Evolutionary conservation across 345 rosid genomes (phyloP), one percentile per base, ranked within the genome.

Genomic region (Bruguiera sexangula): DNA sequence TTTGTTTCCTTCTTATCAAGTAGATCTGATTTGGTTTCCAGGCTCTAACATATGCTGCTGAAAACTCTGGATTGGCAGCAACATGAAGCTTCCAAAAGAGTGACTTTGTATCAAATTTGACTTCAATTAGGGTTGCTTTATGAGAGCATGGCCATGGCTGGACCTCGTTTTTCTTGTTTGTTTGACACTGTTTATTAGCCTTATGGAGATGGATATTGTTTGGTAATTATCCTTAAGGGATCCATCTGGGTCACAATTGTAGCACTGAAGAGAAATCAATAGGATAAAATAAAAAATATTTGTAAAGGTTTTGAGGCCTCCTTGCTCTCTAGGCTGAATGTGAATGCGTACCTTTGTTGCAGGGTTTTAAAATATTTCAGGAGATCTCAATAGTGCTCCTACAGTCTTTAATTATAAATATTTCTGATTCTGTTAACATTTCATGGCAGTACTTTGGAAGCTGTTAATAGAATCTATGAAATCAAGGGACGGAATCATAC

Each of bases 401-500:
- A 39, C 31, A 26, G 24, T 13, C 11, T 62, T 64, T 55, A 37
- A 51, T 37, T 31, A 39, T 51, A 37, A 54, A 65, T 29, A 24
- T 59, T 72, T 24, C 61, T 71, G 60, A 63, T 31, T 61, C 60
- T 67, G 66, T 69, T 50, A 43, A 43, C 6, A 24, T 62, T 56
- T 29, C 39, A 52, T 68, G 71, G 64, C 85, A 89, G 96, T 60
- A 89, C 96, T 63, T 73, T 67, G 50, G 88, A 88, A 71, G 97
- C 96, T 18, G 88, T 95, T 65, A 82, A 79, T 68, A 81, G 88
- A 72, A 89, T 95, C 70, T 95, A 95, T 16, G 83, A 89, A 87
- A 91, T 94, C 78, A 94, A 94, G 81, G 97, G 97, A 26, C 95
- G 93, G 15, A 84, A 80, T 65, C 83, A 85, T 66, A 91, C 96